These are phyloP conservation scores for Chaetomium cochliodes DNA, from an alignment of 495 filamentous ascomycete genomes.

Conservation along the genomic window DNA sequence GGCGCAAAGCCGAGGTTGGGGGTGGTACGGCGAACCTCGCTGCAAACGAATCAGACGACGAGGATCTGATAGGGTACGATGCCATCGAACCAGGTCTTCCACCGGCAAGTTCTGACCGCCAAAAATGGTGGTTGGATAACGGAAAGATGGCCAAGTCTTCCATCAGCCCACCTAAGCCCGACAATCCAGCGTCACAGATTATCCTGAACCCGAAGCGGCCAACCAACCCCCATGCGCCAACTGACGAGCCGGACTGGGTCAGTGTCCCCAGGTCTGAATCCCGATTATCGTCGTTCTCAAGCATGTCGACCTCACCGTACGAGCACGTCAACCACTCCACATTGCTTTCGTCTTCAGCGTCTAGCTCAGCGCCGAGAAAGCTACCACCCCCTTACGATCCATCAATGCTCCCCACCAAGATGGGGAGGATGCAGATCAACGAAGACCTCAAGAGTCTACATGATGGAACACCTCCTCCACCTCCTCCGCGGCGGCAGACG, in stretches of 20 bases:
- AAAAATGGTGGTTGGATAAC: conserved; percentile 95
- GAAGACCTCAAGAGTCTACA: conserved; percentile 36
- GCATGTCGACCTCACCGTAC: conserved; percentile 47
- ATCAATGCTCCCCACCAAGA: conserved; percentile 42
- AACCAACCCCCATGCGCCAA: conserved; percentile 75
- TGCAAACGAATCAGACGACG: conserved; percentile 64
- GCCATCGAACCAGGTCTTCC: conserved; percentile 78
- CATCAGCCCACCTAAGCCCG: conserved; percentile 59
- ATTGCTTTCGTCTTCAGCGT: conserved; percentile 44
- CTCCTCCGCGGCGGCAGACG: conserved; percentile 50
- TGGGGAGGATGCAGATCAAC: conserved; percentile 38
- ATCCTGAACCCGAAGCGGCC: conserved; percentile 69
- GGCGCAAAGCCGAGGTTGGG: conserved; percentile 60
- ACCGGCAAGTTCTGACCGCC: conserved; percentile 81
- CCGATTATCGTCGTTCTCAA: conserved; percentile 45
- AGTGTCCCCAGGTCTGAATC: conserved; percentile 52
- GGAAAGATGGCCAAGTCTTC: conserved; percentile 72
- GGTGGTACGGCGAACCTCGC: conserved; percentile 45
- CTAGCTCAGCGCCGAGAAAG: conserved; percentile 46
- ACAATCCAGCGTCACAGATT: conserved; percentile 44
- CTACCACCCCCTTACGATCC: conserved; percentile 56
- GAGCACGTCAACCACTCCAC: conserved; percentile 50
- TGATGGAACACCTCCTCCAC: conserved; percentile 45
- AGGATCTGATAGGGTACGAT: conserved; percentile 70
- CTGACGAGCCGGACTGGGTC: conserved; percentile 76